phyloP scores from a whole-genome alignment of 1,139 yeast species.

The Blastobotrys raffinosifermentans region DNA sequence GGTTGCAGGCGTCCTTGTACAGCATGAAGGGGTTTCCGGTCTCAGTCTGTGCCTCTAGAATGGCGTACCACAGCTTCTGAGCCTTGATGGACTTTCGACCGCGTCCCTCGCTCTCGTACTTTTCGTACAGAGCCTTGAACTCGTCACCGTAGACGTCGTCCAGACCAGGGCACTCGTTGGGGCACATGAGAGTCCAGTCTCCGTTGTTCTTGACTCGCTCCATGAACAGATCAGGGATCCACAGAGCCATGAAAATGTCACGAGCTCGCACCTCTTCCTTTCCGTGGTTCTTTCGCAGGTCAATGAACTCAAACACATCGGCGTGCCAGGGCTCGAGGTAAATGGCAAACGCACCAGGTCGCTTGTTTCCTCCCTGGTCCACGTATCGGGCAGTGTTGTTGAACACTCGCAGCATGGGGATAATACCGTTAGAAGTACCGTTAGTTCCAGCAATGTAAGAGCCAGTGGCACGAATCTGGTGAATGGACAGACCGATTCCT shows the following conservation, averaged over 20 bases:
- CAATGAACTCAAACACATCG: slow-evolving; percentile 76
- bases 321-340: slow-evolving; percentile 92
- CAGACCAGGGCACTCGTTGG: slow-evolving; percentile 82
- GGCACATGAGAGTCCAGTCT: slow-evolving; percentile 83
- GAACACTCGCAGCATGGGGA: slow-evolving; percentile 86
- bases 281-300: slow-evolving; percentile 84
- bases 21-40: slow-evolving; percentile 92
- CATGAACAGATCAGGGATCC: slow-evolving; percentile 91
- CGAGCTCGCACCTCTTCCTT: slow-evolving; percentile 88
- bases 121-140: slow-evolving; percentile 63
- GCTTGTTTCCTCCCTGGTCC: slow-evolving; percentile 91
- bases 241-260: slow-evolving; percentile 83
- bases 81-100: slow-evolving; percentile 73
- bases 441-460: slow-evolving; percentile 85
- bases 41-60: slow-evolving; percentile 84
- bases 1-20: slow-evolving; percentile 82
- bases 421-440: slow-evolving; percentile 82
- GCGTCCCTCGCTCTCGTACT: slow-evolving; percentile 65
- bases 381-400: slow-evolving; percentile 90
- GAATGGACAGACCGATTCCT: slow-evolving; percentile 82
- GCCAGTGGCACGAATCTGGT: slow-evolving; percentile 79
- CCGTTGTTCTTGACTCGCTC: slow-evolving; percentile 73
- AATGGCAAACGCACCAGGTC: slow-evolving; percentile 90
- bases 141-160: slow-evolving; percentile 77
- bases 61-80: slow-evolving; percentile 83